phyloP scores from a whole-genome alignment of 257 asterid genomes.

The Lycium barbarum region DNA sequence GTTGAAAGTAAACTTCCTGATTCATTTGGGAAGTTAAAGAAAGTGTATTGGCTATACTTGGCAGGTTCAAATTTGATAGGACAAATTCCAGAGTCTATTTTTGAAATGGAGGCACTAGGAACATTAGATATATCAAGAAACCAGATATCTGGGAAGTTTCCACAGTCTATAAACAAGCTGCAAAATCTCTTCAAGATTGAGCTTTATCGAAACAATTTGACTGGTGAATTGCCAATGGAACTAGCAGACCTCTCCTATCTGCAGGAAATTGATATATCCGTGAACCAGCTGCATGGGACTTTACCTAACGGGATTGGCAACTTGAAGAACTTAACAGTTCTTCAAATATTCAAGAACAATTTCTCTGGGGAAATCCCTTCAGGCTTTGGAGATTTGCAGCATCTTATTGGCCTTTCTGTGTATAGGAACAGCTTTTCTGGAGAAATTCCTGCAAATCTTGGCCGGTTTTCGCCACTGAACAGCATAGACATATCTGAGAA shows the following conservation, averaged over 20 bases:
- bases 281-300: constrained; percentile 61
- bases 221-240: constrained; percentile 76
- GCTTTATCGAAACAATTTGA: constrained; percentile 55
- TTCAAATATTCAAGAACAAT: constrained; percentile 29
- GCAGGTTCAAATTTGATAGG: constrained; percentile 73
- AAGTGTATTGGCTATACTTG: constrained; percentile 64
- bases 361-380: constrained; percentile 32
- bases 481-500: constrained; percentile 39
- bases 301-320: constrained; percentile 58
- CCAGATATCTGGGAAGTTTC: constrained; percentile 63
- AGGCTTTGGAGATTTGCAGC: constrained; percentile 34
- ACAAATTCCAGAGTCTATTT: constrained; percentile 70
- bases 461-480: constrained; percentile 33
- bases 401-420: constrained; percentile 30
- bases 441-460: constrained; percentile 31
- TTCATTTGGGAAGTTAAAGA: constrained; percentile 49
- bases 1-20: constrained; percentile 61
- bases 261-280: constrained; percentile 72
- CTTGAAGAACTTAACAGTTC: constrained; percentile 48
- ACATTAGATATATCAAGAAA: constrained; percentile 67
- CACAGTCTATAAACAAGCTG: constrained; percentile 63
- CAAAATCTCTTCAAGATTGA: constrained; percentile 69
- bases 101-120: constrained; percentile 58
- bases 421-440: constrained; percentile 36
- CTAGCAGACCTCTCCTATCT: constrained; percentile 63